phyloP scores from a whole-genome alignment of 805 yeast species.

The Cyberlindnera maclurae region DNA sequence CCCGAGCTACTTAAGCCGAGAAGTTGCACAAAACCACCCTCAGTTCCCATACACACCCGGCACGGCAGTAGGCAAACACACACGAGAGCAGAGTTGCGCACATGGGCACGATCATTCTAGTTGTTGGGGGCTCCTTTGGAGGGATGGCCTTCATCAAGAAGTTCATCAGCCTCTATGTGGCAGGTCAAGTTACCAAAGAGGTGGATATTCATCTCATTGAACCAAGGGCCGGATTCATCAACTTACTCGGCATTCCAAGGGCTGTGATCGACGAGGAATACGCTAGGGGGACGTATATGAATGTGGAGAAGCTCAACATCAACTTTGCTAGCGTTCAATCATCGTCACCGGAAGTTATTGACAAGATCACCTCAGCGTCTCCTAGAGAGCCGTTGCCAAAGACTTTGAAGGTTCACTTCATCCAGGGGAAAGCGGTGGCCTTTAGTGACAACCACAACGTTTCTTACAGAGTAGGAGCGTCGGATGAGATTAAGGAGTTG shows the following conservation, averaged over 20 bases:
- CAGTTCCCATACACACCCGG: too few species aligned
- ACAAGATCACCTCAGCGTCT: slow-evolving; percentile 3
- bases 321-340: slow-evolving; percentile 29
- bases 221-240: slow-evolving; percentile 35
- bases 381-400: slow-evolving; percentile 9
- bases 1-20: too few species aligned
- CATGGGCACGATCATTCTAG: slow-evolving; percentile 4
- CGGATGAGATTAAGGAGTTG: slow-evolving; percentile 18
- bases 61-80: too few species aligned
- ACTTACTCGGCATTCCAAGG: slow-evolving; percentile 33
- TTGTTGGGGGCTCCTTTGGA: slow-evolving; percentile 31
- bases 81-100: too few species aligned
- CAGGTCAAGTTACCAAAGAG: slow-evolving; percentile 1
- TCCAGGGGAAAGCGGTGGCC: slow-evolving; percentile 20
- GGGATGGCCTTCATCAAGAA: slow-evolving; percentile 27
- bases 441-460: slow-evolving; percentile 18
- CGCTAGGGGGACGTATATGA: slow-evolving; percentile 28
- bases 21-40: too few species aligned
- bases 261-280: slow-evolving; percentile 31
- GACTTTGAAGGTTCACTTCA: slow-evolving; percentile 14
- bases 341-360: slow-evolving; percentile 25
- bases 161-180: slow-evolving; percentile 13
- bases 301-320: slow-evolving; percentile 21
- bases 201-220: slow-evolving; percentile 30
- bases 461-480: slow-evolving; percentile 15